Evolutionary conservation across 306 rosid species (phyloP).

Genomic region (Senna siamea): DNA sequence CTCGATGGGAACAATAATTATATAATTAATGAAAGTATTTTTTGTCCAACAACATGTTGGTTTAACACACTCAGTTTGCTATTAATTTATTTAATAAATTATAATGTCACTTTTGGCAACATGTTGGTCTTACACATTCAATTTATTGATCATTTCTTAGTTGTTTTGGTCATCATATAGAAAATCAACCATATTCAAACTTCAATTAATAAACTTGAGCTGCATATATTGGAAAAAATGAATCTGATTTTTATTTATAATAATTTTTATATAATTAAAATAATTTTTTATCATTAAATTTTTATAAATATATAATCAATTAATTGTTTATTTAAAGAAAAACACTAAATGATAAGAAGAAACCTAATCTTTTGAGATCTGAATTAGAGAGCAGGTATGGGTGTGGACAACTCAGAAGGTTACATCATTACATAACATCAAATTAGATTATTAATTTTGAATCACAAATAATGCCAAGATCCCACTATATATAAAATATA

Average conservation of each 20-base stretch:
- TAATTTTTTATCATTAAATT: no score
- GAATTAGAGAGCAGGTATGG: constrained; percentile 29
- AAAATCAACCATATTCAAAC: background rate
- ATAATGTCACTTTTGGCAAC: constrained; percentile 26
- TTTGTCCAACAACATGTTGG: constrained; percentile 23
- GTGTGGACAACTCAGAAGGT: constrained; percentile 61
- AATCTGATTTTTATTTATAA: no score
- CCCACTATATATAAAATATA: background rate
- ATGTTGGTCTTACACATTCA: constrained; percentile 12
- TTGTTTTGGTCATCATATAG: background rate
- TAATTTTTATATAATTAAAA: no score
- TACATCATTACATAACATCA: constrained; percentile 9
- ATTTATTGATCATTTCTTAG: constrained; percentile 15
- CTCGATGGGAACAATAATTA: no score
- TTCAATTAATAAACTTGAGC: background rate
- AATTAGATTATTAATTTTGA: constrained; percentile 25
- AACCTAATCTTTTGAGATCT: constrained; percentile 39
- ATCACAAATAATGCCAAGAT: constrained; percentile 17
- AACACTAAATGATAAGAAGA: constrained; percentile 24
- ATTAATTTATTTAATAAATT: background rate
- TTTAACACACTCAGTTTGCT: constrained; percentile 23
- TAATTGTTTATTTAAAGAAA: background rate
- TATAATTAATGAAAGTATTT: background rate
- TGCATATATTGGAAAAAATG: background rate
- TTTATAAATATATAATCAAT: no score